phyloP scores from a whole-genome alignment of 352 stramenopile genomes.

The Pythium aristosporum region DNA sequence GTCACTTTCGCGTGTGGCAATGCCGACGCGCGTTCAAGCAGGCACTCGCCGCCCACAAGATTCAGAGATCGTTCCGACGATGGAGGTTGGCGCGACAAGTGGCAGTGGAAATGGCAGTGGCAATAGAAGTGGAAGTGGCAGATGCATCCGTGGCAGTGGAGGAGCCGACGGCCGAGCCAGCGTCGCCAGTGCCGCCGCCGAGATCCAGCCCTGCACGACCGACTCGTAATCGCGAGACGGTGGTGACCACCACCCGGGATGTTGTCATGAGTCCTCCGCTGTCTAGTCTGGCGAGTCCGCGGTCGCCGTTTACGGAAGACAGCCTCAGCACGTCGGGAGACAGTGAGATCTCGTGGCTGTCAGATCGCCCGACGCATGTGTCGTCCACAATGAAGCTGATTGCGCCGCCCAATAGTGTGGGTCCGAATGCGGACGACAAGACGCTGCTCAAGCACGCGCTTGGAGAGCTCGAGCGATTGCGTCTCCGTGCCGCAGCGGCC shows the following conservation, averaged over 20 bases:
- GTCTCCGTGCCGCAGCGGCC: constrained; percentile 54
- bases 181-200: no score
- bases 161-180: neutral
- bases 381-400: neutral
- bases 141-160: neutral
- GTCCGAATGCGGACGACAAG: constrained; percentile 11
- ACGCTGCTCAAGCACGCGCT: constrained; percentile 38
- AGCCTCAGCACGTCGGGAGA: constrained; percentile 21
- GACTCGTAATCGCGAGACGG: neutral
- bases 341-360: constrained; percentile 24
- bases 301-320: constrained; percentile 21
- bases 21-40: neutral
- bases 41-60: constrained; percentile 8
- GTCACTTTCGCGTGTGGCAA: constrained; percentile 35
- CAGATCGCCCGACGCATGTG: constrained; percentile 6
- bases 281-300: neutral
- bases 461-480: constrained; percentile 52
- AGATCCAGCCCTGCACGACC: neutral
- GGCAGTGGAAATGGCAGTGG: neutral
- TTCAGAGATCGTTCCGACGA: constrained; percentile 13
- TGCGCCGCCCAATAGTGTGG: constrained; percentile 19
- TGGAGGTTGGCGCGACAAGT: constrained; percentile 6
- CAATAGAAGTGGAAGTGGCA: no score
- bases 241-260: neutral
- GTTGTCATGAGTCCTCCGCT: neutral